Base-by-base conservation (phyloP, 208 protist species). In the Leishmania major region DNA sequence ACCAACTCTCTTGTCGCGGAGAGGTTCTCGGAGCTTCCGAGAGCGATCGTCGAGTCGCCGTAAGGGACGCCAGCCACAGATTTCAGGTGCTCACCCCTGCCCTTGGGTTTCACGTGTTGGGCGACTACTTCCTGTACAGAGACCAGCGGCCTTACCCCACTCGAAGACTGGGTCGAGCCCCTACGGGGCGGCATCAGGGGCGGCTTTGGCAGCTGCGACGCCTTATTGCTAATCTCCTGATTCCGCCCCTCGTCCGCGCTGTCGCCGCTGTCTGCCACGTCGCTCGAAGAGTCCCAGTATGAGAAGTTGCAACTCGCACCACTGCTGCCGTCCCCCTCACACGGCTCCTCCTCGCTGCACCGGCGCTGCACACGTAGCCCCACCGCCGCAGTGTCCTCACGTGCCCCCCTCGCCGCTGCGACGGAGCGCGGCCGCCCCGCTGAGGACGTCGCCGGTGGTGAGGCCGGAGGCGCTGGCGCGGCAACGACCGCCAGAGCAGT, bases 211-310 rank as follows among this genome's bases (percentile, higher is more conserved):
- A 25, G 73, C 53, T 37, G 73, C 35, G 37, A 66, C 55, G 43
- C 35, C 2, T 31, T 37, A 35, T 62, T 31, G 53, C 40, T 25
- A 2, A 17, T 59, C n/a, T 55, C 47, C 71, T 7, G 15, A n/a
- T 57, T 19, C 53, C 43, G 8, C 25, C 49, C 67, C 55, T n/a
- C 81, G 51, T 77, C 57, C n/a, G 70, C 75, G 57, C 53, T 43
- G 64, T 40, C 28, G 59, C 60, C n/a, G 60, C 59, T 47, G 53
- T 53, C 51, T 31, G 37, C 55, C 7, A 47, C 40, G 35, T 80
- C 75, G 57, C 47, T 70, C 25, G 77, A 55, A 0, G 70, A 84
- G 25, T 78, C 78, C 81, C 81, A 80, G 81, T 77, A 84, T 35
- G 81, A 84, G 81, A 64, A 84, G 77, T 81, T 57, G 10, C 49